phyloP scores from a whole-genome alignment of 768 basidiomycete genomes.

The Tulasnella sp. region DNA sequence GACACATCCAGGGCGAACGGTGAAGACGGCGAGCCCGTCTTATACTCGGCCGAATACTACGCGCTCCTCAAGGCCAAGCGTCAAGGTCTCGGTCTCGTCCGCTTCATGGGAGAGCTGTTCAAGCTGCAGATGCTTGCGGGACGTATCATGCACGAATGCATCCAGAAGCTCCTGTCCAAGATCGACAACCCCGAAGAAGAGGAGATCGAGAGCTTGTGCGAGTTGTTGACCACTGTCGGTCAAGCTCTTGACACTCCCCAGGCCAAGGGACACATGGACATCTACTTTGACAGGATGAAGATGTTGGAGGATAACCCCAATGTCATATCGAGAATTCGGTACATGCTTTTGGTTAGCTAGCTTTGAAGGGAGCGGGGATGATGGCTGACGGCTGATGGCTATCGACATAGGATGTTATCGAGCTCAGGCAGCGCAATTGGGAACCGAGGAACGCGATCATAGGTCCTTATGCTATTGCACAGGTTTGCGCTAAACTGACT shows the following conservation, averaged over 20 bases:
- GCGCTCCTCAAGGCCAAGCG: slow-evolving; percentile 96
- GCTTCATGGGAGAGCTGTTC: slow-evolving; percentile 97
- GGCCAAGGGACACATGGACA: slow-evolving; percentile 80
- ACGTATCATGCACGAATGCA: slow-evolving; percentile 97
- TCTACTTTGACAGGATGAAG: slow-evolving; percentile 89
- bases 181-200: slow-evolving; percentile 96
- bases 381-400: background rate
- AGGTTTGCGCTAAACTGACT: slow-evolving; percentile 51
- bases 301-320: slow-evolving; percentile 68
- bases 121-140: slow-evolving; percentile 98
- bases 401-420: slow-evolving; percentile 74
- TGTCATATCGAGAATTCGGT: slow-evolving; percentile 83
- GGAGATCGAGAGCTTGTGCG: slow-evolving; percentile 94
- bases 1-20: slow-evolving; percentile 44
- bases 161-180: slow-evolving; percentile 90
- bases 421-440: slow-evolving; percentile 42
- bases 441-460: slow-evolving; percentile 46
- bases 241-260: slow-evolving; percentile 75
- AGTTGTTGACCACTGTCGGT: slow-evolving; percentile 86
- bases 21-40: slow-evolving; percentile 59
- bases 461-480: slow-evolving; percentile 82
- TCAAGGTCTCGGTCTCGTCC: slow-evolving; percentile 92
- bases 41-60: slow-evolving; percentile 95
- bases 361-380: background rate
- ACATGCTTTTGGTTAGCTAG: slow-evolving; percentile 85